Evolutionary conservation across 768 basidiomycete species (phyloP).

Genomic region (Trametes elegans): DNA sequence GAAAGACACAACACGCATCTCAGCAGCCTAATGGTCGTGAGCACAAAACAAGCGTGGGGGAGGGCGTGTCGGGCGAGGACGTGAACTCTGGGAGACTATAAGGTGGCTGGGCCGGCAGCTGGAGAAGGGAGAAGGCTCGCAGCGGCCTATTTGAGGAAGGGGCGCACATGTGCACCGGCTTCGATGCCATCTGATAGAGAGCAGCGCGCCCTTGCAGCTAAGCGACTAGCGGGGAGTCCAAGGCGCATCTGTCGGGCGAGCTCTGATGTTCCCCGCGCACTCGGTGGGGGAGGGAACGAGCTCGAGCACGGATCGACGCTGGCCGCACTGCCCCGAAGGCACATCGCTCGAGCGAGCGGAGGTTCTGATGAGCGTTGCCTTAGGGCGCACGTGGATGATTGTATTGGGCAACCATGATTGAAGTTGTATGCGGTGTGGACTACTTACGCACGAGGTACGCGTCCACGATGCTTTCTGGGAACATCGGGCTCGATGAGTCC

Average conservation of each 20-base stretch:
- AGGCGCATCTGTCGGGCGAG: not conserved
- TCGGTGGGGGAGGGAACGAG: too few species aligned
- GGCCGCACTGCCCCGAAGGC: not conserved
- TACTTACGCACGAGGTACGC: not conserved
- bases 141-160: constrained; percentile 16
- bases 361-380: constrained; percentile 8
- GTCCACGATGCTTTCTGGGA: not conserved
- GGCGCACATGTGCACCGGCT: constrained; percentile 8
- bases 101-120: constrained; percentile 21
- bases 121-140: constrained; percentile 7
- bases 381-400: constrained; percentile 5
- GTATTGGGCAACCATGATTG: not conserved
- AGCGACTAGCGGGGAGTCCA: not conserved
- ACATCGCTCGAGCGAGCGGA: not conserved
- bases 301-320: constrained; percentile 2
- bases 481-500: not conserved
- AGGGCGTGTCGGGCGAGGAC: constrained; percentile 4
- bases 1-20: constrained; percentile 15
- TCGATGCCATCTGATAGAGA: constrained; percentile 21
- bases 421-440: too few species aligned
- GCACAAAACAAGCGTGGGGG: not conserved
- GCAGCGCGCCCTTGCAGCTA: not conserved
- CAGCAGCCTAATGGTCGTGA: not conserved
- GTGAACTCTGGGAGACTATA: constrained; percentile 2
- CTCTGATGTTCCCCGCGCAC: not conserved